Evolutionary conservation across 139 green algal species (phyloP), one percentile per base, ranked within the genome.

Genomic region (Chloropicon primus): DNA sequence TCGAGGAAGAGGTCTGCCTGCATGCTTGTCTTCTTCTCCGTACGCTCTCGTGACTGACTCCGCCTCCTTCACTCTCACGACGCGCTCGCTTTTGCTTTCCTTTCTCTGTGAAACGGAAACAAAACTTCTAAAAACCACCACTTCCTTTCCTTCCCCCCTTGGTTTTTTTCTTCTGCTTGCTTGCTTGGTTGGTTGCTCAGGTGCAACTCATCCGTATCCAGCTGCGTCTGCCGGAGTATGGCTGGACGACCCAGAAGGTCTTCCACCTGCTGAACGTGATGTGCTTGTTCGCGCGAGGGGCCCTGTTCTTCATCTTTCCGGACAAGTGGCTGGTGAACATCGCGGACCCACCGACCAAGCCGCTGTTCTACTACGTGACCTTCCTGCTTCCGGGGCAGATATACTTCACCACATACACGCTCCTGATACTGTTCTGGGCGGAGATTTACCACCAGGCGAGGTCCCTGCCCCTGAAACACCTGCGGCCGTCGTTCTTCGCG

Each of bases 191-290:
- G n/a, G n/a, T n/a, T n/a, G 72, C 72, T 5, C 25, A 75, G 72
- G 72, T 87, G 23, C 85, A 89, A 62, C 76, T 89, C 5, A 72
- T 88, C 22, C 71, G 84, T 2, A 97, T 99, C 24, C 94, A 99
- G 80, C 73, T 88, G 71, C 85, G 95, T 1, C 91, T 98, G 25
- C 94, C 96, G 2, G 92, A 99, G 83, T 97, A 96, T 79, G 96
- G 96, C 10, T 98, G 94, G 95, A 99, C 96, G 10, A 99, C 96
- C 10, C 96, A 99, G 76, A 99, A 99, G 83, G 93, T 98, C 21
- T 99, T 99, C 81, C 93, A 98, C 80, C 86, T 98, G 5, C 87
- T 99, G 5, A 99, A 98, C 80, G 90, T 90, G 73, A 28, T 97
- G n/a, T 87, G 22, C 26, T 22, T 26, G 23, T 54, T 76, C 1